These are phyloP conservation scores for Fusarium clavum DNA, from an alignment of 2,329 filamentous ascomycete species.

Conservation along the genomic window DNA sequence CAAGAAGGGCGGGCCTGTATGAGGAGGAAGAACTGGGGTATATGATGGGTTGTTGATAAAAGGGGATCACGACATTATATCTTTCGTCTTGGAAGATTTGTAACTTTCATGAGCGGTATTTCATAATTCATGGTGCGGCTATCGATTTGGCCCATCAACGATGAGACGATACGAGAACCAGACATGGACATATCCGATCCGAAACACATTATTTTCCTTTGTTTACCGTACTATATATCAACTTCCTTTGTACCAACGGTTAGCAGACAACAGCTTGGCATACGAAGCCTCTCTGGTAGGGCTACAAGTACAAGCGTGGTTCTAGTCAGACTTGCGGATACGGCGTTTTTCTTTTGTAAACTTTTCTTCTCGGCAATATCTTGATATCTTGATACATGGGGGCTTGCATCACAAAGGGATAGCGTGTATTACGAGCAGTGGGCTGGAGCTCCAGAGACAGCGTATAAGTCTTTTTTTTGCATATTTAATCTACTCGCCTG, in stretches of 20 bases:
- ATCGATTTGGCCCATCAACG: slow-evolving; percentile 44
- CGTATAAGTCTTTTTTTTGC: slow-evolving; percentile 35
- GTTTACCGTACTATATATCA: slow-evolving; percentile 47
- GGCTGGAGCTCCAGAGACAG: slow-evolving; percentile 40
- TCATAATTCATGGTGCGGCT: slow-evolving; percentile 49
- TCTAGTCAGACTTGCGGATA: slow-evolving; percentile 34
- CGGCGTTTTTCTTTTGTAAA: slow-evolving; percentile 40
- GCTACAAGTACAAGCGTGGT: slow-evolving; percentile 20
- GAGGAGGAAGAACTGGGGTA: slow-evolving; percentile 26
- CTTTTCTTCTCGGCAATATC: slow-evolving; percentile 19
- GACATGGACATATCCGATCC: slow-evolving; percentile 48
- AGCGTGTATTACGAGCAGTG: slow-evolving; percentile 42
- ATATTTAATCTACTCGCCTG: slow-evolving; percentile 41
- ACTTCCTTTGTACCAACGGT: slow-evolving; percentile 45
- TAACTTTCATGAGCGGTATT: slow-evolving; percentile 47
- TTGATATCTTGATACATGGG: slow-evolving; percentile 40
- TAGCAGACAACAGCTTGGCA: slow-evolving; percentile 31
- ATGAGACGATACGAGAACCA: slow-evolving; percentile 50
- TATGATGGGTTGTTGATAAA: slow-evolving; percentile 25
- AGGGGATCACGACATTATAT: slow-evolving; percentile 41
- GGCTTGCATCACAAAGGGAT: slow-evolving; percentile 36
- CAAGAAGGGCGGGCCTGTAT: slow-evolving; percentile 28
- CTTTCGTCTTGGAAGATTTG: slow-evolving; percentile 39
- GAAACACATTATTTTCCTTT: slow-evolving; percentile 45
- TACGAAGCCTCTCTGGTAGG: slow-evolving; percentile 21